Evolutionary conservation across 768 basidiomycete species (phyloP), one percentile per base, ranked within the genome.

Genomic region (Dendrothele bispora): DNA sequence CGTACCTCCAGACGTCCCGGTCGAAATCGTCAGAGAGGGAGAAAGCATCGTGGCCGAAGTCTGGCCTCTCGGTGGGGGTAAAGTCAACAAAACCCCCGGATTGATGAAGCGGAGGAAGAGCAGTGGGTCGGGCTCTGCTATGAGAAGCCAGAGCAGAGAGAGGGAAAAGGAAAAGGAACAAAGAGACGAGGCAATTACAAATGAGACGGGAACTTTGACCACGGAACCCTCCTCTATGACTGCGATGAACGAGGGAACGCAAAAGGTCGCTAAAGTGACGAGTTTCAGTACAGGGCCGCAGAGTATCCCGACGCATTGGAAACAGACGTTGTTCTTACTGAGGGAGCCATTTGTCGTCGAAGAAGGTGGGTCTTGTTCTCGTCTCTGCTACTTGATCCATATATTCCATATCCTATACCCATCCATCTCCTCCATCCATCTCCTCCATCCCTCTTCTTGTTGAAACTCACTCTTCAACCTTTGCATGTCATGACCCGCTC

Each of bases 271-370:
- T n/a, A n/a, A n/a, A n/a, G 61, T 83, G 7, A 80, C 77, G 5
- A 91, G 88, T 63, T 91, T 99, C 67, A 95, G 91, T 56, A 98
- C 95, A 0, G 91, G 95, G 0, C 94, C 95, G 8, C 70, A 70
- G 56, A 94, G 90, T 48, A 80, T 81, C 20, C 83, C 91, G 8
- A 98, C 95, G 22, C 95, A 99, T 63, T 98, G 95, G 95, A 94
- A 93, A 62, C 95, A 99, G 61, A 93, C 95, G 0, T 57, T 92
- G 2, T 97, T 99, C 67, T 65, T 98, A 55, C 73, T 99, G 48
- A 72, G 79, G 38, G 83, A 93, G 46, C 88, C 91, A 0, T 79
- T 98, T 43, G 60, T 65, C n/a, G 83, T 89, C 2, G 75, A 79
- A 3, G 84, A 89, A 72, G 91, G 91, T 87, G 32, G 14, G 80